phyloP scores from a whole-genome alignment of 371 early-diverging fungal genomes.

The Choanephora cucurbitarum region DNA sequence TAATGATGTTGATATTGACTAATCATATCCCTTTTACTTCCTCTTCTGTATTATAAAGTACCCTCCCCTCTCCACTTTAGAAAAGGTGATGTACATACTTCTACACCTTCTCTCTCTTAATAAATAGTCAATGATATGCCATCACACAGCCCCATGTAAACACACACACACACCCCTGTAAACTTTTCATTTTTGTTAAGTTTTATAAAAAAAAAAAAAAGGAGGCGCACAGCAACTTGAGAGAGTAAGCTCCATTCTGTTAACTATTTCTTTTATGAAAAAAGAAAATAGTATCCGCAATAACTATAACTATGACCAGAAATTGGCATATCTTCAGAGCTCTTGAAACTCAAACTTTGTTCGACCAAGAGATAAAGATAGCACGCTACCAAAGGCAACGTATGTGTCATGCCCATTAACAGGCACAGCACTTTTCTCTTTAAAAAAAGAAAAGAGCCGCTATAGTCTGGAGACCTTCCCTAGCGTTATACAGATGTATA shows the following conservation, averaged over 20 bases:
- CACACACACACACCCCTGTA: background rate
- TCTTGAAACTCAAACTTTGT: conserved; percentile 17
- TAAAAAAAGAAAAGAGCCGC: conserved; percentile 3
- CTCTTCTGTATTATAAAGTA: background rate
- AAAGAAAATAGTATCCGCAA: conserved; percentile 31
- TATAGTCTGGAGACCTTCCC: conserved; percentile 34
- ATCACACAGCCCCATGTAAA: conserved; percentile 3
- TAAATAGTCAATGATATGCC: background rate
- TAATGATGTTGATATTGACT: conserved; percentile 20
- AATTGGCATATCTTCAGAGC: conserved; percentile 14
- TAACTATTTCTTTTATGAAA: conserved; percentile 12
- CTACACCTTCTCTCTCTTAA: no score
- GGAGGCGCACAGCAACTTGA: conserved; percentile 21
- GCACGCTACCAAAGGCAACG: conserved; percentile 14
- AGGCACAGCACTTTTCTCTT: conserved; percentile 15
- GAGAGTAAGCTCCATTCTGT: conserved; percentile 41
- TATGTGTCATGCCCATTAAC: conserved; percentile 21
- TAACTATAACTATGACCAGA: conserved; percentile 36
- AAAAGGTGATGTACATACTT: no score
- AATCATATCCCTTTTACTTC: background rate
- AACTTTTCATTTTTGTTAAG: conserved; percentile 24
- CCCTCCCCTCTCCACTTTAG: no score
- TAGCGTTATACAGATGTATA: conserved; percentile 16
- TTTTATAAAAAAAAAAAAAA: conserved; percentile 25
- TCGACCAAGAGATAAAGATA: conserved; percentile 13